Evolutionary conservation across 2,329 filamentous ascomycete species (phyloP), one percentile per base, ranked within the genome.

Genomic region (Neonectria ditissima): DNA sequence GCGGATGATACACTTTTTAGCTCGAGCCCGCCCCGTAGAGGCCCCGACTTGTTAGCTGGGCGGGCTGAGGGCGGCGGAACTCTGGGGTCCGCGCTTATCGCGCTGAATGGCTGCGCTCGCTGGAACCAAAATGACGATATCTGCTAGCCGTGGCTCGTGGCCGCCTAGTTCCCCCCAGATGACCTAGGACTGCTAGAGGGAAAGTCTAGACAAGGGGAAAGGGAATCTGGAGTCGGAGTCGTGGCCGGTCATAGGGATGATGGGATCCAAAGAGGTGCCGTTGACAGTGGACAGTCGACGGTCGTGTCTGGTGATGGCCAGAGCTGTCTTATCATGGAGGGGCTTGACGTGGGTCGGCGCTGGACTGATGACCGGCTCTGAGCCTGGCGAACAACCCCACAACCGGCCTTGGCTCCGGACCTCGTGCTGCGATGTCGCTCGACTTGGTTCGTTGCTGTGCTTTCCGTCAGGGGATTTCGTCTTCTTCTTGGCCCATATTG

Each of bases 41-140:
- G 18, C 39, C 44, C 22, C 28, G 22, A 41, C 37, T 16, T 18
- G 2, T 39, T 18, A n/a, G 37, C n/a, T 18, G 34, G 45, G 55
- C 55, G 67, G 64, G 58, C 67, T 66, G 39, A 65, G 56, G n/a
- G n/a, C n/a, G n/a, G 57, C 62, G 65, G 67, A 53, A 55, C 55
- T 70, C 64, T 73, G 71, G 71, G 71, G 69, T 67, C 56, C 63
- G 71, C 71, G 71, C 71, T 73, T 73, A 71, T 73, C 71, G 71
- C 71, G 71, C 59, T 63, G 66, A 57, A 63, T 72, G 71, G 68
- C 51, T 62, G 55, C 60, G 68, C 63, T 61, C 24, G 65, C 62
- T 60, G 66, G 62, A 65, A 52, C 61, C 39, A 67, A 64, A 55
- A 64, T 57, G 43, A 47, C 63, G 60, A 65, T 67, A 59, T 55